These are phyloP conservation scores for Neofusicoccum parvum DNA, from an alignment of 2,329 filamentous ascomycete genomes.

Conservation along the genomic window DNA sequence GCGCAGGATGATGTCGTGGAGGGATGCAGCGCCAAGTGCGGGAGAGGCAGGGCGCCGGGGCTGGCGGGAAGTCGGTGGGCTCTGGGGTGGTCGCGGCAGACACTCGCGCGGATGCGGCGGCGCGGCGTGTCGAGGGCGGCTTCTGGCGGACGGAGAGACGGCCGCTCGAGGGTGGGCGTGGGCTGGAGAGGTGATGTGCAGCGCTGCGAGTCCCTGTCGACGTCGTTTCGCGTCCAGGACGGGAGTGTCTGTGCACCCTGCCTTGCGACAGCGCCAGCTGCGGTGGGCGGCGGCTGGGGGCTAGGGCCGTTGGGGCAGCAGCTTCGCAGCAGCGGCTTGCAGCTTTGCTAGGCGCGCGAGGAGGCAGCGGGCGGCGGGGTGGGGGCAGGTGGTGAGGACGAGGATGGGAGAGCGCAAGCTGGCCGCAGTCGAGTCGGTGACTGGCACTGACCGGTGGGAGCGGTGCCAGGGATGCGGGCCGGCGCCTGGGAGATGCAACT, in stretches of 20 bases:
- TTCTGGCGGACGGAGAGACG: slow-evolving; percentile 1
- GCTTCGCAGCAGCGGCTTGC: slow-evolving; percentile 1
- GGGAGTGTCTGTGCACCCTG: slow-evolving; percentile 23
- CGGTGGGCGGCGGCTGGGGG: slow-evolving; percentile 14
- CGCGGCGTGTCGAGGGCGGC: neutral
- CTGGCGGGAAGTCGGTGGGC: slow-evolving; percentile 7
- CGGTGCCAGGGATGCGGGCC: slow-evolving; percentile 10
- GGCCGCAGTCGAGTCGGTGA: slow-evolving; percentile 16
- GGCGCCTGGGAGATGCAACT: slow-evolving; percentile 2
- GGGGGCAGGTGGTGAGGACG: slow-evolving; percentile 1
- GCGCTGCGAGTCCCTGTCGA: slow-evolving; percentile 19
- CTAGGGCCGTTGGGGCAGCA: neutral
- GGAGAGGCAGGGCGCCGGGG: slow-evolving; percentile 18
- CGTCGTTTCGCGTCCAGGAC: slow-evolving; percentile 20
- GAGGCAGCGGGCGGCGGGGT: neutral
- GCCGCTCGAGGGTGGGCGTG: neutral
- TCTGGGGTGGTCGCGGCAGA: neutral
- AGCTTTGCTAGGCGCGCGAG: neutral
- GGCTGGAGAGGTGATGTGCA: slow-evolving; percentile 22
- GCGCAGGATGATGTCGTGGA: slow-evolving; percentile 22
- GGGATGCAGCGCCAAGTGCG: slow-evolving; percentile 19
- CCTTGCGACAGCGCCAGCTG: slow-evolving; percentile 22
- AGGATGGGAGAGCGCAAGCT: slow-evolving; percentile 1
- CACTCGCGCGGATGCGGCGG: slow-evolving; percentile 10
- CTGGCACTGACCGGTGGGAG: slow-evolving; percentile 15